phyloP scores from a whole-genome alignment of 305 asterid genomes.

The Stenogyne calaminthoides region DNA sequence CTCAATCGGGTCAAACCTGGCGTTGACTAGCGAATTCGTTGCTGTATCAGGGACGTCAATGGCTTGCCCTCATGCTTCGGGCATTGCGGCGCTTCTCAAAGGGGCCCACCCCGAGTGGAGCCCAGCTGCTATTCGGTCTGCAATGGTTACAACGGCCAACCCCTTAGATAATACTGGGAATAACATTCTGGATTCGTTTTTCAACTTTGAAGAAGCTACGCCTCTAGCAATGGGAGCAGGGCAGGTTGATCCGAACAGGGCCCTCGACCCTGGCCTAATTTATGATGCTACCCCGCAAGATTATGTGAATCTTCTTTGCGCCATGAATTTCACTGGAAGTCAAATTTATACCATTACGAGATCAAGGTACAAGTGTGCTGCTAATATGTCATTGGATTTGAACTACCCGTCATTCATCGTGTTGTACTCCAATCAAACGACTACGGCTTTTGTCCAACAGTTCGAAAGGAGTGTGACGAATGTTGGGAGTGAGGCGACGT shows the following conservation, averaged over 20 bases:
- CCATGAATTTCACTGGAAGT: constrained; percentile 31
- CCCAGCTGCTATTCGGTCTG: constrained; percentile 35
- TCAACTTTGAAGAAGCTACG: constrained; percentile 21
- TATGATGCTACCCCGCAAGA: constrained; percentile 33
- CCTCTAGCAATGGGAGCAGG: constrained; percentile 42
- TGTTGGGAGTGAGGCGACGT: background rate
- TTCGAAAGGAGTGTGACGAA: constrained; percentile 21
- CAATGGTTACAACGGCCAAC: constrained; percentile 35
- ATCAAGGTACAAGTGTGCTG: constrained; percentile 25
- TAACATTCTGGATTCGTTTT: constrained; percentile 1
- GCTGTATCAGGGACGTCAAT: too few relatives aligned
- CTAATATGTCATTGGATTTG: constrained; percentile 4
- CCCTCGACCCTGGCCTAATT: constrained; percentile 32
- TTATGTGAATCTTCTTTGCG: too few relatives aligned
- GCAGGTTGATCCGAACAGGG: constrained; percentile 32
- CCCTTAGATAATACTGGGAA: constrained; percentile 27
- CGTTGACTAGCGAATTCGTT: too few relatives aligned
- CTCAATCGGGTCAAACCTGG: too few relatives aligned
- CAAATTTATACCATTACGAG: constrained; percentile 35
- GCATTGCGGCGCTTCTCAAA: too few relatives aligned
- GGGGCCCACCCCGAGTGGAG: constrained; percentile 39
- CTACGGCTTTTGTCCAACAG: background rate
- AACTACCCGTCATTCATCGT: constrained; percentile 34
- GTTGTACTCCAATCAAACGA: constrained; percentile 23
- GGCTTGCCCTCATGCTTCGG: too few relatives aligned